These are phyloP conservation scores for Apiospora saccharicola DNA, from an alignment of 2,329 filamentous ascomycete genomes.

Conservation along the genomic window DNA sequence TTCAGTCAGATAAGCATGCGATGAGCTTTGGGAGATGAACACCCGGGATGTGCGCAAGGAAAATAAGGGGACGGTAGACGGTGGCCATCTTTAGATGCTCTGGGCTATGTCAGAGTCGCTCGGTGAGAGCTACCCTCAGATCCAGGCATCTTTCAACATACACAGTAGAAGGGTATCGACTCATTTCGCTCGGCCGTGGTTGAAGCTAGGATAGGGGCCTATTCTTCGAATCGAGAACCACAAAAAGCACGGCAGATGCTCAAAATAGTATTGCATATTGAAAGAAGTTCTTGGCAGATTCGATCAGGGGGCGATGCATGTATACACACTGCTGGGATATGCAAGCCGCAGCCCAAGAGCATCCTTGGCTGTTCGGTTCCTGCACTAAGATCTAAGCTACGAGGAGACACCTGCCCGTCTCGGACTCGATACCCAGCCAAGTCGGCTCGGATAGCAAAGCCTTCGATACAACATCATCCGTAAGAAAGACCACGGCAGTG, in stretches of 20 bases:
- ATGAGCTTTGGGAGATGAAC: neutral
- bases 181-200: neutral
- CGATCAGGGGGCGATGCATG: neutral
- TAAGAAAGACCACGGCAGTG: slow-evolving; percentile 11
- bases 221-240: neutral
- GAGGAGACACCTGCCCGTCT: neutral
- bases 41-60: neutral
- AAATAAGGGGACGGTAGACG: neutral
- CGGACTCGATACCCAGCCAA: neutral
- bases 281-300: neutral
- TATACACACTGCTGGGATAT: neutral
- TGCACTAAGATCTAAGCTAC: neutral
- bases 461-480: neutral
- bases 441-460: slow-evolving; percentile 9
- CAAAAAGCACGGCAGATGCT: neutral
- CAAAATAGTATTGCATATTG: slow-evolving; percentile 3
- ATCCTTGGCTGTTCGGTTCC: neutral
- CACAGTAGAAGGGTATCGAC: neutral
- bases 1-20: slow-evolving; percentile 10
- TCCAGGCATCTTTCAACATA: neutral
- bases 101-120: neutral
- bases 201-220: neutral
- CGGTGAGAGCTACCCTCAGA: neutral
- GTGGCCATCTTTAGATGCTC: neutral
- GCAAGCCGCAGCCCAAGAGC: neutral